Base-by-base conservation (phyloP, 176 grass and related monocot species). In the Eleusine indica region DNA sequence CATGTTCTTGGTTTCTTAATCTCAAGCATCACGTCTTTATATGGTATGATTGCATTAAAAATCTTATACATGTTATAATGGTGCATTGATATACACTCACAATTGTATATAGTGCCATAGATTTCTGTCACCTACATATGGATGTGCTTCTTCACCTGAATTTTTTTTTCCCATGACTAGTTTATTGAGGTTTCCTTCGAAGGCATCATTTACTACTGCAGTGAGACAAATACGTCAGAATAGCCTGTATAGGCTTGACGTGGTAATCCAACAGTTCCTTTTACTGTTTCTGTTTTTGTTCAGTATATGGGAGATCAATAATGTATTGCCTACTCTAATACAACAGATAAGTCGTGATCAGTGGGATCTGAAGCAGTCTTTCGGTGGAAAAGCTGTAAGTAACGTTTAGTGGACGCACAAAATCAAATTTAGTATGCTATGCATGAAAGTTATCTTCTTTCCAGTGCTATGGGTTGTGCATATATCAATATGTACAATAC, bases 371-470 rank as follows among this genome's bases (percentile, higher is more conserved):
- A 90, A 87, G 65, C 61, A 53, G 22, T 87, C 93, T 53, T 90
- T 85, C 75, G 87, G 86, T 87, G 93, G 89, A 54, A 99, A 96
- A 96, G 66, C 89, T 89, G 96, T 99, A 87, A 95, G 93, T 93
- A 19, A 66, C 68, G 57, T 25, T 72, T 91, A 80, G 44, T 84
- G 72, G 28, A 42, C 67, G 56, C 71, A 56, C 69, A 46, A 63
- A 39, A 40, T 49, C 39, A 18, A 67, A 67, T 37, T 75, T 18
- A 25, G 75, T 65, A 42, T 46, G 60, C n/a, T 16, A 21, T 67
- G 62, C 56, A 43, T 30, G 5, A 15, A 74, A 7, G 61, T 35
- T 70, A 19, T 75, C 25, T 6, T 71, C 46, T 66, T 54, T 15
- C 47, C 66, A 14, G 1, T n/a, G 37, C 10, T 82, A 9, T 78